Evolutionary conservation across 495 filamentous ascomycete species (phyloP), one percentile per base, ranked within the genome.

Genomic region (Daldinia bambusicola): DNA sequence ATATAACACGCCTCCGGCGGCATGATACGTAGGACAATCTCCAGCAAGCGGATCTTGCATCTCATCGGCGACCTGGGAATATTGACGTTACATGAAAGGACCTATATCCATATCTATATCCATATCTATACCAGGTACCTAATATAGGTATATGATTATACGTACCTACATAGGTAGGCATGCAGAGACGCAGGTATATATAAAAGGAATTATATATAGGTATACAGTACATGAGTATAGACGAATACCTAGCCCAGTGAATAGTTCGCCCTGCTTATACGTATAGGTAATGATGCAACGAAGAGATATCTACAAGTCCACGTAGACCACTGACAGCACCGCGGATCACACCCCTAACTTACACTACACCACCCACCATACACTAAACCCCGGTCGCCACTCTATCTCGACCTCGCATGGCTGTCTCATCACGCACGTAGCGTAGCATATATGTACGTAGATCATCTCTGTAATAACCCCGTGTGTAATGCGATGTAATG

Each of bases 11-110:
- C 18, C 18, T 32, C 51, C 32, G 30, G n/a, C 30, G 31, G 53
- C 30, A 62, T 13, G 36, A 9, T 48, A 66, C 34, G 68, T 63
- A 41, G 59, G 41, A 67, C 63, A 67, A 71, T 71, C 63, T 71
- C 16, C 20, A 7, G 7, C 9, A 60, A 13, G 53, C 45, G 63
- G 53, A 71, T 71, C 69, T 71, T 71, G 63, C 69, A 67, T 71
- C 43, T 71, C 62, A 62, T 71, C 63, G 61, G 63, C 68, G 62
- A 61, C 67, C 57, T 70, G 7, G 7, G 14, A n/a, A 14, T 53
- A 53, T 53, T 32, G 40, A 43, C 13, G 40, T 43, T 51, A 51
- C 48, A 51, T 51, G 26, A 26, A n/a, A n/a, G n/a, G n/a, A 20
- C 3, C 12, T 37, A 40, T 13, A 22, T 36, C 34, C 20, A 16